phyloP scores from a whole-genome alignment of 306 rosid genomes.

The Prunus mongolica region DNA sequence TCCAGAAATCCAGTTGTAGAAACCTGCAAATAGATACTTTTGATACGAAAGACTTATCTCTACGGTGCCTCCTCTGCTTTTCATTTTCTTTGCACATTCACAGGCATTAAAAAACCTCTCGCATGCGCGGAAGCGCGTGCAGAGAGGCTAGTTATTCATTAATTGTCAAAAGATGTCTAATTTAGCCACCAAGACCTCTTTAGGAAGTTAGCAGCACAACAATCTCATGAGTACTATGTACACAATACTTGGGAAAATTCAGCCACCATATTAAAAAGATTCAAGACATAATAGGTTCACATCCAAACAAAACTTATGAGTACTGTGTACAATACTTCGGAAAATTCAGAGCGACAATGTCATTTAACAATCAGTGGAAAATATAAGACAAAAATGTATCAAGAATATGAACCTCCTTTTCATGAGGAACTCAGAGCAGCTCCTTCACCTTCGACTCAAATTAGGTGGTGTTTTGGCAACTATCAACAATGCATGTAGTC shows the following conservation, averaged over 20 bases:
- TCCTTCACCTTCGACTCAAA: constrained; percentile 34
- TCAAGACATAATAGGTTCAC: constrained; percentile 10
- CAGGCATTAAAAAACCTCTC: no score
- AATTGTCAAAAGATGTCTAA: no score
- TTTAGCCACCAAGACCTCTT: no score
- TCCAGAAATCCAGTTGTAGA: no score
- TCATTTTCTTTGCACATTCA: no score
- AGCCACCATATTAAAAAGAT: neutral
- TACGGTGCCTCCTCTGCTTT: no score
- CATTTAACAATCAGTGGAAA: neutral
- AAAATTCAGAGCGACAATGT: neutral
- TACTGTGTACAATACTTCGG: constrained; percentile 4
- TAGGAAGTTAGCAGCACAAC: neutral
- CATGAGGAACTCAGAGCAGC: neutral
- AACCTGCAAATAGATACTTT: no score
- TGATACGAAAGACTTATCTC: no score
- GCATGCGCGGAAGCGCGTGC: no score
- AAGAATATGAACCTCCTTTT: constrained; percentile 26
- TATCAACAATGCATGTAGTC: constrained; percentile 71
- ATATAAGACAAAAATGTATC: neutral
- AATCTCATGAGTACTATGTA: neutral
- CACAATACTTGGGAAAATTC: no score
- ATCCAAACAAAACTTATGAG: constrained; percentile 12
- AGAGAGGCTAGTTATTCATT: no score
- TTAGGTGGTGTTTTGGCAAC: constrained; percentile 77